Conservation (phyloP, 1,284 basidiomycete species). For the Boletellus deceptivus region DNA sequence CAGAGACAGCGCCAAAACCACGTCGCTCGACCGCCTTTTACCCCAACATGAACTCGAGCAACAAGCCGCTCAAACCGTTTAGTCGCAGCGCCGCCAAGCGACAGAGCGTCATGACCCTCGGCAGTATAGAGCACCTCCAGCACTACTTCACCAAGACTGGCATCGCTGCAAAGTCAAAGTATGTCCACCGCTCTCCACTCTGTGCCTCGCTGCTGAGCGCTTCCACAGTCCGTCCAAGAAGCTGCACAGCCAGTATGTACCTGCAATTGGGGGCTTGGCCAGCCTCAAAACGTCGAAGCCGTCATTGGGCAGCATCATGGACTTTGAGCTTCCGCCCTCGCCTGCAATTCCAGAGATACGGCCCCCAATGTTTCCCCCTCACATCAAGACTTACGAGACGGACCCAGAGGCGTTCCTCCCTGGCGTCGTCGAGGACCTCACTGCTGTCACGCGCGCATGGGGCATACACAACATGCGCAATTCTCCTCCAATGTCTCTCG, state of each 20-base stretch:
- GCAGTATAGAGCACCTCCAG: conserved; percentile 85
- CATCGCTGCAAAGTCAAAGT: conserved; percentile 70
- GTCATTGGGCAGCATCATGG: conserved; percentile 40
- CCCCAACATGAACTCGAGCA: conserved; percentile 65
- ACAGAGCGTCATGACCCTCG: conserved; percentile 82
- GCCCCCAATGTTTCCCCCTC: conserved; percentile 46
- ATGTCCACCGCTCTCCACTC: conserved; percentile 32
- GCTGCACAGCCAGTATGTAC: conserved; percentile 61
- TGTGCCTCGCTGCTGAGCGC: not conserved
- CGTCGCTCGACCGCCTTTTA: conserved; percentile 71
- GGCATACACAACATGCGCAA: conserved; percentile 30
- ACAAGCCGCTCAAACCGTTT: conserved; percentile 77
- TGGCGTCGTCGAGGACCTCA: conserved; percentile 68
- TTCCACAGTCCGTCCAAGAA: conserved; percentile 50
- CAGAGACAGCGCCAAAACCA: conserved; percentile 26
- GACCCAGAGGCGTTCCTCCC: conserved; percentile 72
- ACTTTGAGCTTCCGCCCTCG: conserved; percentile 68
- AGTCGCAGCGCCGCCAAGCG: conserved; percentile 82
- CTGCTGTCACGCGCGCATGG: conserved; percentile 59
- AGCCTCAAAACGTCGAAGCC: conserved; percentile 38
- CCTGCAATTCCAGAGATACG: conserved; percentile 51
- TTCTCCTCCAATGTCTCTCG: conserved; percentile 2
- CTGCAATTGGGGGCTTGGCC: conserved; percentile 62
- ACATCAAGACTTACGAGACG: conserved; percentile 62
- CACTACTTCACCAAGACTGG: conserved; percentile 87